These are phyloP conservation scores for Phaeoacremonium minimum DNA, from an alignment of 2,329 filamentous ascomycete genomes.

Conservation along the genomic window DNA sequence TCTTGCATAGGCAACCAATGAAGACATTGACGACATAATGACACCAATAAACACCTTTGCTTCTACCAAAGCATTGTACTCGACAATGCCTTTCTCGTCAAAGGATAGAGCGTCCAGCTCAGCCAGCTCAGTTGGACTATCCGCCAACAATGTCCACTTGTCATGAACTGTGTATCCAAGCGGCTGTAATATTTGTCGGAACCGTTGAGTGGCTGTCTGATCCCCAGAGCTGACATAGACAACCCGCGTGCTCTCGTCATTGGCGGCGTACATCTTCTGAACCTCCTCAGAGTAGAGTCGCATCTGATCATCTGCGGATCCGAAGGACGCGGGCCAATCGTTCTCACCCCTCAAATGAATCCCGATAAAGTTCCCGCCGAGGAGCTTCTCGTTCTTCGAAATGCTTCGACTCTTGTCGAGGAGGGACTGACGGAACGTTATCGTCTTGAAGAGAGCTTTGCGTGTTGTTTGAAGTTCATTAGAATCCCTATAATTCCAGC, in stretches of 20 bases:
- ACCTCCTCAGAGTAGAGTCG: not conserved
- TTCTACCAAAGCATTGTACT: conserved; percentile 3
- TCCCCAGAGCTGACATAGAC: conserved; percentile 7
- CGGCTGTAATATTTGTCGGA: conserved; percentile 7
- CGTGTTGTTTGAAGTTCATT: conserved; percentile 3
- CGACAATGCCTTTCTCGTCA: conserved; percentile 7
- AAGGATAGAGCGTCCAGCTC: conserved; percentile 1
- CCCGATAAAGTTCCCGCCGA: not conserved
- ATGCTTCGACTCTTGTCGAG: not conserved
- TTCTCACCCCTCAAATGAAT: conserved; percentile 4
- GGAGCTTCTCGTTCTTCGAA: not conserved
- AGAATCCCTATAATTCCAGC: conserved; percentile 3
- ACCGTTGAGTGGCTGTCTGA: not conserved
- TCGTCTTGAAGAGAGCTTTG: conserved; percentile 2
- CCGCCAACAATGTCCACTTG: conserved; percentile 5
- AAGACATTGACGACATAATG: not conserved
- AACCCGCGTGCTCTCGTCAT: not conserved
- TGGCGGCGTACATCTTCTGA: not conserved
- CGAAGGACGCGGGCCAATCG: conserved; percentile 3
- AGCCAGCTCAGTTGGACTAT: conserved; percentile 1
- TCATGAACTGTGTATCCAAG: conserved; percentile 5
- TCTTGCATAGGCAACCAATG: not conserved
- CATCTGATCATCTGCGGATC: not conserved
- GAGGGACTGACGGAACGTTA: conserved; percentile 3
- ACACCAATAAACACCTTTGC: not conserved